Evolutionary conservation across 1,284 basidiomycete genomes (phyloP).

Genomic region (Sanguinoderma infundibulare): DNA sequence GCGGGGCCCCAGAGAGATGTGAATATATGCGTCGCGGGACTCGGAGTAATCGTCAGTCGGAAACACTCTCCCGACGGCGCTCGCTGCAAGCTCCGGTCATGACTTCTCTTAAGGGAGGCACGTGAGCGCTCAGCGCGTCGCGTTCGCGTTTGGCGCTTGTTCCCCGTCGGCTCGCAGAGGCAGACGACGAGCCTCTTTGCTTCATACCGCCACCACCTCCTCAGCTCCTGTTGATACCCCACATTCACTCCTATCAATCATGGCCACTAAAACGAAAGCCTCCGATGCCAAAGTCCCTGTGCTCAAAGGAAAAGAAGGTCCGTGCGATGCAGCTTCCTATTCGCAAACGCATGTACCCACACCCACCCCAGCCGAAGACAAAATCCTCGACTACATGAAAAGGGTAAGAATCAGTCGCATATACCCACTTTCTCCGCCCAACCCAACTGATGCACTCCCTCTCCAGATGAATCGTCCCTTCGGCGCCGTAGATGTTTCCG

Average conservation of each 20-base stretch:
- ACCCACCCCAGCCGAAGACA: conserved; percentile 57
- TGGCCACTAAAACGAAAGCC: conserved; percentile 39
- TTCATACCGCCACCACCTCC: not conserved
- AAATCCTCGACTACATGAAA: conserved; percentile 75
- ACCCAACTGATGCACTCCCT: conserved; percentile 1
- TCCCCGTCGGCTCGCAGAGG: no score
- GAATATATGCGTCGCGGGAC: not conserved
- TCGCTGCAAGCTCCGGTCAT: no score
- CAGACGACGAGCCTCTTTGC: not conserved
- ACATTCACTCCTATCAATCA: conserved; percentile 2
- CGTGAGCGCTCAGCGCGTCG: not conserved
- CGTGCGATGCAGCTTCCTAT: not conserved
- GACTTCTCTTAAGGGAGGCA: no score
- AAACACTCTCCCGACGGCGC: no score
- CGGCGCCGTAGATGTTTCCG: conserved; percentile 84
- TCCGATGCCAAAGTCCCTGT: conserved; percentile 59
- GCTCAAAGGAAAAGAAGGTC: conserved; percentile 75
- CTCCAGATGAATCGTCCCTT: conserved; percentile 75
- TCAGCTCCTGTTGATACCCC: not conserved
- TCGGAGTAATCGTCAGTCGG: not conserved
- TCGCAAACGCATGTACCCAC: not conserved
- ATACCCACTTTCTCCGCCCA: not conserved
- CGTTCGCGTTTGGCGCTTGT: not conserved
- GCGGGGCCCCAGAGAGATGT: conserved; percentile 1
- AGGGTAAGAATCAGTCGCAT: conserved; percentile 43